Evolutionary conservation across 495 filamentous ascomycete species (phyloP).

Genomic region (Lasiosphaeria hispida): DNA sequence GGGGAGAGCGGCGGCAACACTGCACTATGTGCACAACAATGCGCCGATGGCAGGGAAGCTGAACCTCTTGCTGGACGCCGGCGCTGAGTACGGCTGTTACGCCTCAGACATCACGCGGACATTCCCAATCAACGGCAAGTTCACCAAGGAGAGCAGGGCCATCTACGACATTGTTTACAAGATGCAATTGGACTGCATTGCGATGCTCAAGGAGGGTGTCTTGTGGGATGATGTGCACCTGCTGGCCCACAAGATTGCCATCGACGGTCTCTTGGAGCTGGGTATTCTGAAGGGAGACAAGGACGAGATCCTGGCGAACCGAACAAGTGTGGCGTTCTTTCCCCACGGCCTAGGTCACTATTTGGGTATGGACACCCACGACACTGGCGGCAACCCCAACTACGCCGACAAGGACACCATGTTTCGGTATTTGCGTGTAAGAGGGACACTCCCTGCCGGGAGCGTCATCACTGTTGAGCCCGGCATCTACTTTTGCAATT

Average conservation of each 20-base stretch:
- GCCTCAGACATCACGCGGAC: slow-evolving; percentile 87
- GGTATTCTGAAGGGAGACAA: slow-evolving; percentile 69
- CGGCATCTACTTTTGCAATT: slow-evolving; percentile 90
- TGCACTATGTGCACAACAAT: slow-evolving; percentile 85
- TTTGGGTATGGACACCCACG: slow-evolving; percentile 92
- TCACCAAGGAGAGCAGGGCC: slow-evolving; percentile 64
- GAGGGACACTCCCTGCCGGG: slow-evolving; percentile 69
- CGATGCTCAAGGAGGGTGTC: slow-evolving; percentile 68
- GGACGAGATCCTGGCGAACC: slow-evolving; percentile 68
- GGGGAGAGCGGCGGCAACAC: slow-evolving; percentile 73
- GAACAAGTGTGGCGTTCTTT: slow-evolving; percentile 84
- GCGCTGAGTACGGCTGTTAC: slow-evolving; percentile 76
- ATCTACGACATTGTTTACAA: slow-evolving; percentile 84
- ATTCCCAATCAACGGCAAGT: slow-evolving; percentile 77
- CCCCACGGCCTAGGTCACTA: slow-evolving; percentile 92
- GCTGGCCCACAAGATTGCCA: slow-evolving; percentile 75
- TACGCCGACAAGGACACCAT: slow-evolving; percentile 80
- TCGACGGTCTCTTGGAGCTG: slow-evolving; percentile 70
- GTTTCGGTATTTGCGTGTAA: slow-evolving; percentile 82
- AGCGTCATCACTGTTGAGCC: slow-evolving; percentile 90
- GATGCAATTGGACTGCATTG: slow-evolving; percentile 81
- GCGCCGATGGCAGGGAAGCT: slow-evolving; percentile 63
- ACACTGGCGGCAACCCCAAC: slow-evolving; percentile 83
- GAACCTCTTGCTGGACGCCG: slow-evolving; percentile 80
- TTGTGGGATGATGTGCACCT: slow-evolving; percentile 84